Percentiles rank a stretch among this genome's conserved stretches.
phyloP scores from a whole-genome alignment of 192 early-diverging fungal genomes.

The Backusella australiensis region DNA sequence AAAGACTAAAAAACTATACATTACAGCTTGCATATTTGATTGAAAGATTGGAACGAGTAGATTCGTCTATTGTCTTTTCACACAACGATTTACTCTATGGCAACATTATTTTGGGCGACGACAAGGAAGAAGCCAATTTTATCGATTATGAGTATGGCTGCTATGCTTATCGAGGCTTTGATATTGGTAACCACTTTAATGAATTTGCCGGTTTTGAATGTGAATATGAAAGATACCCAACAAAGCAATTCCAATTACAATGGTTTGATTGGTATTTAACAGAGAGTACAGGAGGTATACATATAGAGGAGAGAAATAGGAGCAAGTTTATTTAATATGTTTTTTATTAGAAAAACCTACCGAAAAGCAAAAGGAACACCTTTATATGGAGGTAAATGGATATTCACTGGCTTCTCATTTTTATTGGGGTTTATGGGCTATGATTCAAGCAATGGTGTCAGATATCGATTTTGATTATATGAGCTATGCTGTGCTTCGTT shows the following conservation, averaged over 20 bases:
- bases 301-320: not conserved
- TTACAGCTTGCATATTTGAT: slow-evolving; percentile 51
- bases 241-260: slow-evolving; percentile 59
- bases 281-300: slow-evolving; percentile 32
- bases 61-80: slow-evolving; percentile 86
- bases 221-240: slow-evolving; percentile 83
- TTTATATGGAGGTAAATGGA: slow-evolving; percentile 77
- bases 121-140: slow-evolving; percentile 62
- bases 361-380: slow-evolving; percentile 50
- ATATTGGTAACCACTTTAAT: slow-evolving; percentile 95
- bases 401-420: slow-evolving; percentile 89
- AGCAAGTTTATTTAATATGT: not conserved
- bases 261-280: slow-evolving; percentile 81
- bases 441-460: slow-evolving; percentile 82
- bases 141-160: slow-evolving; percentile 95
- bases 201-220: slow-evolving; percentile 95
- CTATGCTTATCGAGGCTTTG: slow-evolving; percentile 84
- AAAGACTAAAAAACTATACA: not conserved
- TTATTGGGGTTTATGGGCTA: slow-evolving; percentile 84
- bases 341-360: slow-evolving; percentile 26
- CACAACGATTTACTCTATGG: slow-evolving; percentile 92
- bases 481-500: slow-evolving; percentile 78
- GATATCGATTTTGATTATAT: slow-evolving; percentile 96
- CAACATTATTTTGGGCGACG: slow-evolving; percentile 78
- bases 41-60: slow-evolving; percentile 46